A percentile compares a stretch with the other conserved stretches of the same genome.
phyloP scores from a whole-genome alignment of 768 basidiomycete species.

The Neoboletus brunneissimus region DNA sequence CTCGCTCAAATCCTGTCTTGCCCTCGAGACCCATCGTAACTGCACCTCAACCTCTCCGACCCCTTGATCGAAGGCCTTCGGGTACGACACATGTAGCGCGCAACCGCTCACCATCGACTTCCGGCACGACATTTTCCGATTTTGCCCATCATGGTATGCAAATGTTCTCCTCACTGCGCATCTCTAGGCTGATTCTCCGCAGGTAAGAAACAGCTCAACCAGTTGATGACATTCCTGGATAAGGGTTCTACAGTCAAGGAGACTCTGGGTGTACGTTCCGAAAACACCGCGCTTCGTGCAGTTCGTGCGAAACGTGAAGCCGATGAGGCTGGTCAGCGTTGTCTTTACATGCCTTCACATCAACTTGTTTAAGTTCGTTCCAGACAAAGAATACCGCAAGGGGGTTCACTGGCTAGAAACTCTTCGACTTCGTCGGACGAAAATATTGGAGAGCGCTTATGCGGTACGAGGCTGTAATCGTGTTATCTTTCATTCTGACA shows the following conservation, averaged over 20 bases:
- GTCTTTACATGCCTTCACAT: not conserved
- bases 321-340: slow-evolving; percentile 76
- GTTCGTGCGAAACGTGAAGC: slow-evolving; percentile 86
- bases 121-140: slow-evolving; percentile 80
- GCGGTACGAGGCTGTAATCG: slow-evolving; percentile 44
- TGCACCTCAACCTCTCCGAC: slow-evolving; percentile 70
- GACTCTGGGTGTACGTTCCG: slow-evolving; percentile 49
- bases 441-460: slow-evolving; percentile 79
- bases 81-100: slow-evolving; percentile 50
- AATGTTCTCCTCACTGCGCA: not conserved
- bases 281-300: slow-evolving; percentile 66
- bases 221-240: slow-evolving; percentile 82
- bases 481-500: slow-evolving; percentile 11
- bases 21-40: slow-evolving; percentile 55
- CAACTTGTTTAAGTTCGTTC: slow-evolving; percentile 2
- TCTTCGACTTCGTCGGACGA: slow-evolving; percentile 73
- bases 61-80: slow-evolving; percentile 73
- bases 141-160: slow-evolving; percentile 72
- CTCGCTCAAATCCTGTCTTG: slow-evolving; percentile 46
- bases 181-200: slow-evolving; percentile 1
- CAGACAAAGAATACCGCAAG: slow-evolving; percentile 88
- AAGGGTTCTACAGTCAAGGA: slow-evolving; percentile 69
- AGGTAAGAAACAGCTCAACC: slow-evolving; percentile 87
- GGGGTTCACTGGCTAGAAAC: slow-evolving; percentile 94
- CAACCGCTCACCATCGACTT: slow-evolving; percentile 78